Percentiles rank a stretch among this genome's conserved stretches.
Evolutionary conservation across 257 asterid genomes (phyloP).

Genomic region (Jacaranda copaia): DNA sequence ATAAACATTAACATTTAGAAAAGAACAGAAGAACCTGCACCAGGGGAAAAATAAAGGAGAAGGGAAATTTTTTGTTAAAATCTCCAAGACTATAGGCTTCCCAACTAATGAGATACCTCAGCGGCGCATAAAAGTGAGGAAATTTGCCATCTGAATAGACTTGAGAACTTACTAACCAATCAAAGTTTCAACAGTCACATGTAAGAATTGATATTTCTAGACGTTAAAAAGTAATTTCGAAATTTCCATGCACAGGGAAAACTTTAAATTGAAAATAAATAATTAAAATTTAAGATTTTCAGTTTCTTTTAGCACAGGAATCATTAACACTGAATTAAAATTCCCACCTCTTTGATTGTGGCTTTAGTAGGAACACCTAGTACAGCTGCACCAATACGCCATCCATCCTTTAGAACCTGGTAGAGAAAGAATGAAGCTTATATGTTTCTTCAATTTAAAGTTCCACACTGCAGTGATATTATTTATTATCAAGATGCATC

Average conservation of each 20-base stretch:
- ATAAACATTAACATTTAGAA: too few relatives aligned
- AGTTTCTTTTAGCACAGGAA: constrained; percentile 14
- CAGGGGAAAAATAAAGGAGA: too few relatives aligned
- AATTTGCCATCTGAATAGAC: too few relatives aligned
- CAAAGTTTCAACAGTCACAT: not conserved
- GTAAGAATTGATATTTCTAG: constrained; percentile 11
- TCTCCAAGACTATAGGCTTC: too few relatives aligned
- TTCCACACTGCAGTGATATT: not conserved
- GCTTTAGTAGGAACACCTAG: constrained; percentile 98
- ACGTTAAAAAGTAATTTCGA: not conserved
- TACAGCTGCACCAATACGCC: constrained; percentile 91
- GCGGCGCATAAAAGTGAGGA: too few relatives aligned
- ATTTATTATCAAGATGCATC: not conserved
- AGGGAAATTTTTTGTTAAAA: too few relatives aligned
- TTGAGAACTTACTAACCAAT: not conserved
- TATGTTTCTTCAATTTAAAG: not conserved
- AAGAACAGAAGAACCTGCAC: too few relatives aligned
- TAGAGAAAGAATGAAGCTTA: constrained; percentile 23
- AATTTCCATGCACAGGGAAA: not conserved
- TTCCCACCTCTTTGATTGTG: constrained; percentile 86
- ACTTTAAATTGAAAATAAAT: not conserved
- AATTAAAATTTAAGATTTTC: constrained; percentile 14
- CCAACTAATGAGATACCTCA: too few relatives aligned
- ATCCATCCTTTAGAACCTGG: constrained; percentile 91
- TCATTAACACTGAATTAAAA: constrained; percentile 6